Base-by-base conservation (phyloP, 108 stramenopile species). In the Poteriospumella lacustris region DNA sequence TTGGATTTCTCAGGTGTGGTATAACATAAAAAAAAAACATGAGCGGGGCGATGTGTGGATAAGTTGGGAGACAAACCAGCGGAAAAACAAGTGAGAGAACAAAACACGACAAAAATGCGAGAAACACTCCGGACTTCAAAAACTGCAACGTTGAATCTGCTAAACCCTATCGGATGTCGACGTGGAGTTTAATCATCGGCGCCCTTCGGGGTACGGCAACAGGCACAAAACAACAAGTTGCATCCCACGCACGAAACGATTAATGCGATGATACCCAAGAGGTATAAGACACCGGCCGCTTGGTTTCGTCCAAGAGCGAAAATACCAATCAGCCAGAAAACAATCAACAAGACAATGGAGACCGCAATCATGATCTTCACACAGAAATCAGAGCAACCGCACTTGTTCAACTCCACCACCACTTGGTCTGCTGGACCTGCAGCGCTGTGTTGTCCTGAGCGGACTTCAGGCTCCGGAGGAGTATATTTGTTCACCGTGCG, bases 141-240 rank as follows among this genome's bases (percentile, higher is more conserved):
- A n/a, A n/a, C n/a, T n/a, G n/a, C n/a, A n/a, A n/a, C n/a, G n/a
- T n/a, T n/a, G n/a, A n/a, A n/a, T n/a, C n/a, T n/a, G n/a, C n/a
- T n/a, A n/a, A n/a, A n/a, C n/a, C n/a, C n/a, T n/a, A n/a, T n/a
- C n/a, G n/a, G n/a, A n/a, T n/a, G n/a, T n/a, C n/a, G n/a, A n/a
- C n/a, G n/a, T n/a, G n/a, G n/a, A n/a, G 52, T 19, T 64, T 64
- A 64, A 26, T 64, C 60, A 64, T 64, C 60, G 9, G 24, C 24
- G 5, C 60, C 60, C 36, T 64, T 64, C 5, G 60, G 60, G 36
- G 28, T 31, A 5, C 36, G 60, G 31, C 60, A 64, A 24, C 60
- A 64, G 36, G 60, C 60, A 64, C 60, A 64, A 34, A 26, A 64
- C 5, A 64, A 34, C 28, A 64, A 5, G 36, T 3, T 12, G 60